Conservation (phyloP, 768 basidiomycete species). For the Mycena belliarum region DNA sequence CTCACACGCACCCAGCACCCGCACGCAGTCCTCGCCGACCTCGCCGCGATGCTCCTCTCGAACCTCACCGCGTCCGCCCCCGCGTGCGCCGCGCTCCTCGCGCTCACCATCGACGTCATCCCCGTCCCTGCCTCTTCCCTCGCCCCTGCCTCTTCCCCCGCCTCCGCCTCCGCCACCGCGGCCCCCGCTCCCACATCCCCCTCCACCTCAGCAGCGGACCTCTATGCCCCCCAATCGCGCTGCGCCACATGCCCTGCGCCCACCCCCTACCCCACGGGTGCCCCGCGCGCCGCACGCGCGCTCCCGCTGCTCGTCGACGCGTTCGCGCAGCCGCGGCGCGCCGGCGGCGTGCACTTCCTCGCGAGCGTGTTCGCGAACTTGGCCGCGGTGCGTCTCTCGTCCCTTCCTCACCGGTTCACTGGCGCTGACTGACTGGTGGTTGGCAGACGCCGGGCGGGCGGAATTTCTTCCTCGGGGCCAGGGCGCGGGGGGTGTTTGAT, state of each 20-base stretch:
- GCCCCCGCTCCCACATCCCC: no score
- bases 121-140: no score
- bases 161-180: no score
- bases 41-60: constrained; percentile 97
- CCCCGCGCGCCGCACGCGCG: constrained; percentile 56
- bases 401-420: neutral
- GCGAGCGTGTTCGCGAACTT: constrained; percentile 94
- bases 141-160: no score
- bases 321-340: constrained; percentile 78
- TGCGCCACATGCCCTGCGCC: constrained; percentile 80
- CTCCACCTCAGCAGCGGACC: constrained; percentile 52
- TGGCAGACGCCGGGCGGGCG: constrained; percentile 73
- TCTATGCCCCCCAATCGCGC: constrained; percentile 76
- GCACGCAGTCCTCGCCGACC: constrained; percentile 87
- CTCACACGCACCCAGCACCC: constrained; percentile 79
- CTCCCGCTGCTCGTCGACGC: constrained; percentile 88
- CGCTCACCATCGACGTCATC: constrained; percentile 66
- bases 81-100: constrained; percentile 64
- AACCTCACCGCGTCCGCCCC: constrained; percentile 81
- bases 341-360: constrained; percentile 87
- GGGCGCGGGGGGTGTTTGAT: constrained; percentile 48
- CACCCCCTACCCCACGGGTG: constrained; percentile 63
- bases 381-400: constrained; percentile 61
- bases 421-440: neutral
- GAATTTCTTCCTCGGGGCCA: constrained; percentile 77